These are phyloP conservation scores for Lipomyces orientalis DNA, from an alignment of 805 yeast species.

Conservation along the genomic window DNA sequence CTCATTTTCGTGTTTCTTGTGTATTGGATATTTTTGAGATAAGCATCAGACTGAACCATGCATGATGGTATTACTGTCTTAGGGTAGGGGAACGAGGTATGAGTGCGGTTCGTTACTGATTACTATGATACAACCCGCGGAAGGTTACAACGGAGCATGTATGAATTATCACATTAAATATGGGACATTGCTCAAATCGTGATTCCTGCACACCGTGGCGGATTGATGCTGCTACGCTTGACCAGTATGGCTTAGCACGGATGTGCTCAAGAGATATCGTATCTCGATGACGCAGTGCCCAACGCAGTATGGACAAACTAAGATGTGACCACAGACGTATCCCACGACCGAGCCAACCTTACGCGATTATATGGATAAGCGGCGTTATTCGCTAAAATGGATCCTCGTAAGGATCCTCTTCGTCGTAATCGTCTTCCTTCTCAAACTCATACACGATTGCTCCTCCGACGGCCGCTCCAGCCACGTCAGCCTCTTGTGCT, in stretches of 20 bases:
- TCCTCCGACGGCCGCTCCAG: slow-evolving; percentile 70
- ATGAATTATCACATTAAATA: slow-evolving; percentile 4
- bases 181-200: neutral
- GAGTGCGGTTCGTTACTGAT: neutral
- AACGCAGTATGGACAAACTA: neutral
- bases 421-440: slow-evolving; percentile 97
- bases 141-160: neutral
- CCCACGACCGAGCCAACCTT: neutral
- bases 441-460: slow-evolving; percentile 96
- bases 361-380: neutral
- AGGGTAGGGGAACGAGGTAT: neutral
- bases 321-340: neutral
- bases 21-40: slow-evolving; percentile 70
- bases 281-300: neutral
- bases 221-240: neutral
- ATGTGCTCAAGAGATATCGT: too few relatives aligned
- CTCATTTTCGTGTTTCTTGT: slow-evolving; percentile 70
- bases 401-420: slow-evolving; percentile 97
- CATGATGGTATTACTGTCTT: neutral
- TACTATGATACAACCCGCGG: neutral
- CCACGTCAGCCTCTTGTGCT: slow-evolving; percentile 67
- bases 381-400: slow-evolving; percentile 63
- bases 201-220: neutral
- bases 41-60: neutral
- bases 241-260: neutral